These are phyloP conservation scores for Suhomyces atakaporum DNA, from an alignment of 1,139 yeast genomes.

Conservation along the genomic window DNA sequence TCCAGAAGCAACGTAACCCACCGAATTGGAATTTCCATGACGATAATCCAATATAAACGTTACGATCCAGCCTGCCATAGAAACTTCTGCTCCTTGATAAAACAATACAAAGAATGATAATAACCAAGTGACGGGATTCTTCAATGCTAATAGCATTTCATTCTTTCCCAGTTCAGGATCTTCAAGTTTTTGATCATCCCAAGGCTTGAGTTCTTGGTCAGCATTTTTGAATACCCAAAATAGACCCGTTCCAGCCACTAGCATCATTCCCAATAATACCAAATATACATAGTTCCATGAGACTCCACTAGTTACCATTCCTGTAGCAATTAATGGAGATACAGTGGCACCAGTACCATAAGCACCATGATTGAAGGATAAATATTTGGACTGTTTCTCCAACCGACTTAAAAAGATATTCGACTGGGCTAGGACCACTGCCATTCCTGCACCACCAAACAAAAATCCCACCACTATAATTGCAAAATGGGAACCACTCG, in stretches of 20 bases:
- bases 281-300: slow-evolving; percentile 58
- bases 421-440: slow-evolving; percentile 55
- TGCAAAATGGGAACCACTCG: slow-evolving; percentile 39
- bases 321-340: slow-evolving; percentile 60
- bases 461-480: slow-evolving; percentile 54
- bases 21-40: slow-evolving; percentile 41
- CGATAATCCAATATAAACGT: slow-evolving; percentile 60
- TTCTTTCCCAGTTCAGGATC: slow-evolving; percentile 1
- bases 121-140: slow-evolving; percentile 53
- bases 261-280: slow-evolving; percentile 45
- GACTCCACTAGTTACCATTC: slow-evolving; percentile 49
- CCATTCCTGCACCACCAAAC: slow-evolving; percentile 62
- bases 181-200: slow-evolving; percentile 11
- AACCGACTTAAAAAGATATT: slow-evolving; percentile 58
- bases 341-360: slow-evolving; percentile 68
- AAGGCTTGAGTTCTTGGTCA: slow-evolving; percentile 28
- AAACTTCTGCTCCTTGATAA: slow-evolving; percentile 69
- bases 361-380: slow-evolving; percentile 58
- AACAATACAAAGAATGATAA: slow-evolving; percentile 53
- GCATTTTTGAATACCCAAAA: slow-evolving; percentile 43
- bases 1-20: slow-evolving; percentile 68
- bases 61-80: slow-evolving; percentile 73
- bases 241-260: slow-evolving; percentile 27
- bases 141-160: slow-evolving; percentile 34
- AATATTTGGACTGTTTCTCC: slow-evolving; percentile 47